Conservation (phyloP, 345 rosid genomes). For the Lepidium africanum region DNA sequence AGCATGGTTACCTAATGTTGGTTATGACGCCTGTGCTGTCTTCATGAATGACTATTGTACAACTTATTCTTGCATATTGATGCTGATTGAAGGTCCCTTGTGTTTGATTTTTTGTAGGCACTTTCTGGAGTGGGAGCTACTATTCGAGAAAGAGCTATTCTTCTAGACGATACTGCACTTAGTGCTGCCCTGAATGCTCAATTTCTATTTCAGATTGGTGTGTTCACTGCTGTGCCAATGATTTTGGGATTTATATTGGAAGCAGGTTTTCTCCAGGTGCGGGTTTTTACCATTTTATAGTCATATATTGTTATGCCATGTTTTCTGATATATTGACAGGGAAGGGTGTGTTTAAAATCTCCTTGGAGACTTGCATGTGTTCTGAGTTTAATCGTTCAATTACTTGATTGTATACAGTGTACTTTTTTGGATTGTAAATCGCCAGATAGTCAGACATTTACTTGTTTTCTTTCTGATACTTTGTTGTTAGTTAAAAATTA, state of each 20-base stretch:
- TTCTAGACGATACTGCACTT: conserved; percentile 58
- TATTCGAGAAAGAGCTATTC: conserved; percentile 47
- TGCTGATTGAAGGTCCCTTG: conserved; percentile 2
- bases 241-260: conserved; percentile 53
- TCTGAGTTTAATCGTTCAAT: neutral
- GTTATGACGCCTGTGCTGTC: conserved; percentile 2
- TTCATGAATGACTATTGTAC: neutral
- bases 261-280: conserved; percentile 34
- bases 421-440: neutral
- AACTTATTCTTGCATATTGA: neutral
- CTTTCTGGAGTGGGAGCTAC: conserved; percentile 89
- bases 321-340: neutral
- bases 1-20: conserved; percentile 22
- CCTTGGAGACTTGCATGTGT: neutral
- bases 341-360: neutral
- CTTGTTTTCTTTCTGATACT: neutral
- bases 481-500: neutral
- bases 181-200: conserved; percentile 85
- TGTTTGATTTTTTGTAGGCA: conserved; percentile 46
- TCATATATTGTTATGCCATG: neutral
- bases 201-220: conserved; percentile 93
- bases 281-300: neutral
- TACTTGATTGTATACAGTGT: neutral
- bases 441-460: neutral
- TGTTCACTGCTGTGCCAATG: conserved; percentile 96